Conservation (phyloP, 352 stramenopile genomes). For the Phytophthora palmivora region DNA sequence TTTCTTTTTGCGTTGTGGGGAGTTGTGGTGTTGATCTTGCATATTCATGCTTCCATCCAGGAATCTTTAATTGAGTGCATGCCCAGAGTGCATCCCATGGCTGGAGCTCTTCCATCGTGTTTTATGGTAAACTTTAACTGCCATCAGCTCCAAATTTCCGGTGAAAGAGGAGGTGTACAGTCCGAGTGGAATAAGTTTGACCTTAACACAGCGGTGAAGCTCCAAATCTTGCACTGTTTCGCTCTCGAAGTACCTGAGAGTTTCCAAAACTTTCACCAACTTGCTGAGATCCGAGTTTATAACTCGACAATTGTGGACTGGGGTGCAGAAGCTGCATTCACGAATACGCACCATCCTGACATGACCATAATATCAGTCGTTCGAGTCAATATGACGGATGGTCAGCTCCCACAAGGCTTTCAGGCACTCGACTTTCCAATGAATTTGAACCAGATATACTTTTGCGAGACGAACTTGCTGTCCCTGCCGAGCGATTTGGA, state of each 20-base stretch:
- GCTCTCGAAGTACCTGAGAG: slow-evolving; percentile 2
- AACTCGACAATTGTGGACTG: slow-evolving; percentile 5
- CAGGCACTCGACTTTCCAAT: slow-evolving; percentile 2
- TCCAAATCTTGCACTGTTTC: background rate
- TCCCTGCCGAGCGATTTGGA: background rate
- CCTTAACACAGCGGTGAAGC: background rate
- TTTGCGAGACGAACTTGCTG: slow-evolving; percentile 1
- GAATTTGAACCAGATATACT: background rate
- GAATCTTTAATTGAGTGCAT: background rate
- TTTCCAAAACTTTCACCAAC: slow-evolving; percentile 1
- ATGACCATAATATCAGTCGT: background rate
- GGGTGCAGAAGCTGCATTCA: slow-evolving; percentile 4
- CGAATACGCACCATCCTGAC: background rate
- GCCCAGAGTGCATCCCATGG: background rate
- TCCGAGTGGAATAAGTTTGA: slow-evolving; percentile 5
- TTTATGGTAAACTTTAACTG: background rate
- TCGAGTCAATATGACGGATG: slow-evolving; percentile 2
- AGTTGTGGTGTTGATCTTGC: background rate
- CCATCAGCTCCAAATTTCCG: background rate
- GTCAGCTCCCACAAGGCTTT: slow-evolving; percentile 1
- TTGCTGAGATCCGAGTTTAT: background rate
- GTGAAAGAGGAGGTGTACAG: background rate
- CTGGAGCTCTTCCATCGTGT: background rate
- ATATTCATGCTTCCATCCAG: slow-evolving; percentile 1
- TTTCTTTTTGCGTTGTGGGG: background rate